Evolutionary conservation across 345 rosid genomes (phyloP).

Genomic region (Rhodomyrtus tomentosa): DNA sequence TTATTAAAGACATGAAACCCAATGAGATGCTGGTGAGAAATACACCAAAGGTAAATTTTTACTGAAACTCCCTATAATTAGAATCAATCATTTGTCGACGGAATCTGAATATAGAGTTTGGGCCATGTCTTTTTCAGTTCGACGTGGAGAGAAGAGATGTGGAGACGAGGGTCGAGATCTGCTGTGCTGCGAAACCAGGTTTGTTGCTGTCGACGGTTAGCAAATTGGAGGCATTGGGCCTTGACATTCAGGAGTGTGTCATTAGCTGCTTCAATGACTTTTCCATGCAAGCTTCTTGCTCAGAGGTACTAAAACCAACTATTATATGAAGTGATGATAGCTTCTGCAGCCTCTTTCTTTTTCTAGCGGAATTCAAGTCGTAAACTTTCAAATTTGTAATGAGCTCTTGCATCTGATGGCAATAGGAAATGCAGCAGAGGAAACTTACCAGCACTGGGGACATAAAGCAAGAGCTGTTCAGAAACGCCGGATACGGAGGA

Average conservation of each 20-base stretch:
- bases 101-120: not conserved
- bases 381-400: not conserved
- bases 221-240: slow-evolving; percentile 22
- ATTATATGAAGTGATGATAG: not conserved
- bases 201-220: slow-evolving; percentile 22
- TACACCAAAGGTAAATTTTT: slow-evolving; percentile 25
- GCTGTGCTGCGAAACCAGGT: slow-evolving; percentile 25
- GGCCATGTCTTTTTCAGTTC: slow-evolving; percentile 13
- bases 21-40: slow-evolving; percentile 18
- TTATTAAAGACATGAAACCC: slow-evolving; percentile 13
- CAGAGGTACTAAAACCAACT: slow-evolving; percentile 7
- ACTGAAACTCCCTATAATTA: not conserved
- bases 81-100: not conserved
- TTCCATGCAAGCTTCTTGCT: slow-evolving; percentile 36
- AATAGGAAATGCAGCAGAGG: slow-evolving; percentile 10
- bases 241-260: slow-evolving; percentile 33
- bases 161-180: slow-evolving; percentile 18
- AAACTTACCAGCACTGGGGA: slow-evolving; percentile 10
- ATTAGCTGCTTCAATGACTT: slow-evolving; percentile 39
- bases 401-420: not conserved
- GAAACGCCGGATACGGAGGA: slow-evolving; percentile 38
- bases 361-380: not conserved
- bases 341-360: not conserved
- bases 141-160: slow-evolving; percentile 19
- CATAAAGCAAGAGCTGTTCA: slow-evolving; percentile 35